Conservation (phyloP, 352 stramenopile species). For the Pythium aquatile region DNA sequence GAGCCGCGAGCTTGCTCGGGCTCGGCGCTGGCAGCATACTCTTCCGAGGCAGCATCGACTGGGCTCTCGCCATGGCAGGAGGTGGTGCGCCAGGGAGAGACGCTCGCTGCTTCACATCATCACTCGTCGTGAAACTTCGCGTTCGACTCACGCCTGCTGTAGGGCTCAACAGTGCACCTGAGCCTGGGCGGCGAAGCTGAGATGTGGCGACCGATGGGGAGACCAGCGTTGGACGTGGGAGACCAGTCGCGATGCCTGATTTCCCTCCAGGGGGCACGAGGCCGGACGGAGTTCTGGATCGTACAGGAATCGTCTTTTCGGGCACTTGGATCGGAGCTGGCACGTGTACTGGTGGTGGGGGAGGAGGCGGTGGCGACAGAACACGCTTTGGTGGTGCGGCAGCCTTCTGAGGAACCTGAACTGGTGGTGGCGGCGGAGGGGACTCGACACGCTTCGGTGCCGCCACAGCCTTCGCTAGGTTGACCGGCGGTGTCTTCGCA, state of each 20-base stretch:
- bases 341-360: neutral
- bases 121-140: conserved; percentile 13
- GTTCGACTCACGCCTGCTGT: conserved; percentile 9
- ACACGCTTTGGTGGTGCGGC: neutral
- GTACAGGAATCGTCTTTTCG: neutral
- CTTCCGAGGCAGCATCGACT: conserved; percentile 28
- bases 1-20: conserved; percentile 9
- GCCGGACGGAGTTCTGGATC: conserved; percentile 2
- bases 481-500: conserved; percentile 30
- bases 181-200: conserved; percentile 3
- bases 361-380: neutral
- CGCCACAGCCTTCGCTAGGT: neutral
- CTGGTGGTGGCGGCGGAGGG: neutral
- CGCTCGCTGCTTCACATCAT: neutral
- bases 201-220: conserved; percentile 9
- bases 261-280: conserved; percentile 5
- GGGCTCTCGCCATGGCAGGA: neutral
- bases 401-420: neutral
- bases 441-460: neutral
- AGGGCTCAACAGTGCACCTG: neutral
- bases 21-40: conserved; percentile 29
- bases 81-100: neutral
- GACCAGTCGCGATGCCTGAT: neutral
- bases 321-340: neutral
- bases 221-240: conserved; percentile 12